Evolutionary conservation across 257 asterid genomes (phyloP).

Genomic region (Solanum appendiculatum): DNA sequence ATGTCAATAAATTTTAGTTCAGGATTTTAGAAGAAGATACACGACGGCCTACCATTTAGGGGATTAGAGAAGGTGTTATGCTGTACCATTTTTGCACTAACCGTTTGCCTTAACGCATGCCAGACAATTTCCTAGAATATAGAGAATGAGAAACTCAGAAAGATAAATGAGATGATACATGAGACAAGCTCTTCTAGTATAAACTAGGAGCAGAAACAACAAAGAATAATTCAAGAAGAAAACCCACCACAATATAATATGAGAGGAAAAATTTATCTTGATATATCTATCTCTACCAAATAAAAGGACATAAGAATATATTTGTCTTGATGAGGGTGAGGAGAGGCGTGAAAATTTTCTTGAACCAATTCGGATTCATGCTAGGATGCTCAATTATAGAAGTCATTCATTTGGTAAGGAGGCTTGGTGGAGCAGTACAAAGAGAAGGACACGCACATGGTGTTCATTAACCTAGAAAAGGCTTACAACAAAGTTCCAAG

Average conservation of each 20-base stretch:
- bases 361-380: neutral
- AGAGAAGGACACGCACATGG: neutral
- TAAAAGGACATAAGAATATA: neutral
- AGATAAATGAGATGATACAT: too few species aligned
- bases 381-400: neutral
- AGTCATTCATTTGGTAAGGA: neutral
- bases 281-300: neutral
- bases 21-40: constrained; percentile 3
- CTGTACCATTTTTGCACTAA: constrained; percentile 35
- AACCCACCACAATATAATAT: neutral
- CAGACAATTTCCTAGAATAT: constrained; percentile 34
- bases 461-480: neutral
- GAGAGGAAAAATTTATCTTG: neutral
- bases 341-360: neutral
- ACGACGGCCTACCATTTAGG: constrained; percentile 21
- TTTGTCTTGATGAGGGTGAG: too few species aligned
- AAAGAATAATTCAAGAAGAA: neutral
- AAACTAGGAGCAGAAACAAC: neutral
- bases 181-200: neutral
- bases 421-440: neutral
- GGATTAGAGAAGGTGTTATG: constrained; percentile 18
- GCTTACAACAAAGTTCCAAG: neutral
- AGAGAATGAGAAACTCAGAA: neutral
- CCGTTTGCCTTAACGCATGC: constrained; percentile 23
- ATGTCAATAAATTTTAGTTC: neutral